phyloP scores from a whole-genome alignment of 139 green algal genomes.

The Haematococcus lacustris region DNA sequence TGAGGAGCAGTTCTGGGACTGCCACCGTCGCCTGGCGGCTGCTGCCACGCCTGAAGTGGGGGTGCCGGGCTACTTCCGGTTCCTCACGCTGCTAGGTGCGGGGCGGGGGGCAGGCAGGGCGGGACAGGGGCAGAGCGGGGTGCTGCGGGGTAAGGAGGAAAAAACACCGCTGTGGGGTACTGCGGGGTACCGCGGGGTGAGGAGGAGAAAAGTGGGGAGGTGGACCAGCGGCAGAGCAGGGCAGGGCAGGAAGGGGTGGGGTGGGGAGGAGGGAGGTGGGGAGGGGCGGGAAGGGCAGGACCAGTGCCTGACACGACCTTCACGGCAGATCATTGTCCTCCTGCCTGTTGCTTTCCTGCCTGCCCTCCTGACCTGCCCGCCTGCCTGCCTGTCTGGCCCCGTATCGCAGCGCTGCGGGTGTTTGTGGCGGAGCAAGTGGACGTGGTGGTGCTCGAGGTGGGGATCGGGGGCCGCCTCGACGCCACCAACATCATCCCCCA shows the following conservation, averaged over 20 bases:
- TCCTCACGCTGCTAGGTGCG: constrained; percentile 87
- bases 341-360: too few species aligned
- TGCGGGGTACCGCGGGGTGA: neutral
- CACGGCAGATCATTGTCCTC: too few species aligned
- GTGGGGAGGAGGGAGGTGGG: too few species aligned
- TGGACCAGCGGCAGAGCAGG: too few species aligned
- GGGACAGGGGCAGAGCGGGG: too few species aligned
- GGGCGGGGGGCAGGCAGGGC: too few species aligned
- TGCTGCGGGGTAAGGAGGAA: neutral
- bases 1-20: constrained; percentile 30
- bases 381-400: too few species aligned
- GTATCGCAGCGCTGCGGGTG: constrained; percentile 20
- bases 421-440: constrained; percentile 53
- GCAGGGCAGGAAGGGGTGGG: too few species aligned
- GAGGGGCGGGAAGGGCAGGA: too few species aligned
- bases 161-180: neutral
- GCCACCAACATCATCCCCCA: constrained; percentile 77
- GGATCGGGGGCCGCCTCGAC: constrained; percentile 90
- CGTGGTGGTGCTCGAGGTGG: constrained; percentile 89
- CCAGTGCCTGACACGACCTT: too few species aligned
- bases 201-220: neutral
- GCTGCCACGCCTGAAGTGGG: constrained; percentile 41
- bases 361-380: too few species aligned
- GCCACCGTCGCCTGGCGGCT: constrained; percentile 26
- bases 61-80: constrained; percentile 91